Percentiles rank a stretch among this genome's conserved stretches.
phyloP scores from a whole-genome alignment of 257 asterid species.

The Penstemon barbatus region DNA sequence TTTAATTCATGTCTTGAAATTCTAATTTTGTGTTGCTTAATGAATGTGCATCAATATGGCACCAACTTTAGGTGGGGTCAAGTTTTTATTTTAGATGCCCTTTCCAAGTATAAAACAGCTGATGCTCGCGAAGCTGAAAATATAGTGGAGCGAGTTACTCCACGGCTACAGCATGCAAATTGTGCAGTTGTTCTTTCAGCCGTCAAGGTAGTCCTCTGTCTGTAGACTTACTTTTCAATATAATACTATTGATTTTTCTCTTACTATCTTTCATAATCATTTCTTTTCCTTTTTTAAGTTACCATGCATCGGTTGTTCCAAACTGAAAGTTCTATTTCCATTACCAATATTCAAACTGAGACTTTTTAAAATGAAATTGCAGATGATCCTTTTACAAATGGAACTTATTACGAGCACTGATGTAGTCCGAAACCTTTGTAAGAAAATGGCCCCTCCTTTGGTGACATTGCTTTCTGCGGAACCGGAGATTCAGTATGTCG shows the following conservation, averaged over 20 bases:
- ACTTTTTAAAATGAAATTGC: conserved; percentile 34
- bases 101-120: conserved; percentile 87
- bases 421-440: conserved; percentile 95
- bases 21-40: conserved; percentile 23
- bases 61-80: conserved; percentile 91
- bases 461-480: conserved; percentile 97
- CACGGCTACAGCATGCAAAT: conserved; percentile 97
- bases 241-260: neutral
- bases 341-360: conserved; percentile 1
- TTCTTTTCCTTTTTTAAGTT: conserved; percentile 11
- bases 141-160: conserved; percentile 95
- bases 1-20: conserved; percentile 8
- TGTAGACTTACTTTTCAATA: conserved; percentile 20
- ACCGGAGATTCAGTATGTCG: conserved; percentile 95
- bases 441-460: conserved; percentile 98
- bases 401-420: conserved; percentile 97
- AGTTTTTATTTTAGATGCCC: conserved; percentile 98
- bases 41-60: conserved; percentile 19
- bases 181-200: conserved; percentile 99
- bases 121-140: conserved; percentile 99
- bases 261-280: neutral
- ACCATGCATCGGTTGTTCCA: conserved; percentile 1
- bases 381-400: conserved; percentile 99
- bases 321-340: conserved; percentile 15
- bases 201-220: conserved; percentile 68